phyloP scores from a whole-genome alignment of 2,329 filamentous ascomycete species.

The Teratosphaeria gauchensis region DNA sequence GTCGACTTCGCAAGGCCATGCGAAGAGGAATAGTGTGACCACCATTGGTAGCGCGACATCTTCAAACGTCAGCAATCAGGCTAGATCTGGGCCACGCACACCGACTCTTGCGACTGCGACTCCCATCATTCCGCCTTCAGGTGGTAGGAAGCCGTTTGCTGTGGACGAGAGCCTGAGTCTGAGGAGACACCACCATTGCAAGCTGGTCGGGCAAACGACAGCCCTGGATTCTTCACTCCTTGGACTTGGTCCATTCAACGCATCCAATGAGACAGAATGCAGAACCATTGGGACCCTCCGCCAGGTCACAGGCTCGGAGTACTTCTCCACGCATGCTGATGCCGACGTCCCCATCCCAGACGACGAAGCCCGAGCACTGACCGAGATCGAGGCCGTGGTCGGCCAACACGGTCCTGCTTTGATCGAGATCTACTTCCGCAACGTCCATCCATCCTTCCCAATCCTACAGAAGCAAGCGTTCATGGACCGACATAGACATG shows the following conservation, averaged over 20 bases:
- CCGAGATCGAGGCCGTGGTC: conserved; percentile 66
- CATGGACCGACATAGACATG: conserved; percentile 64
- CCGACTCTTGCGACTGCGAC: conserved; percentile 4
- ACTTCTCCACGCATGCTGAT: conserved; percentile 72
- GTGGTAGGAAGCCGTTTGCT: conserved; percentile 19
- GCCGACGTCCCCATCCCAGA: conserved; percentile 61
- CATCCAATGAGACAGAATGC: conserved; percentile 68
- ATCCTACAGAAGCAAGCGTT: conserved; percentile 76
- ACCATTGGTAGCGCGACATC: background rate
- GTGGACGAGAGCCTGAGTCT: conserved; percentile 53
- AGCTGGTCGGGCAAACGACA: conserved; percentile 74
- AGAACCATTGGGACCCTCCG: conserved; percentile 50
- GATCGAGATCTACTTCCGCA: conserved; percentile 70
- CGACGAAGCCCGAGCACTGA: conserved; percentile 57
- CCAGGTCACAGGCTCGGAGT: conserved; percentile 67
- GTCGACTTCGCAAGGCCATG: conserved; percentile 15
- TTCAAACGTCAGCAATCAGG: background rate
- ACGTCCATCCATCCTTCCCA: conserved; percentile 72
- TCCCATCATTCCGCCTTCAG: conserved; percentile 4
- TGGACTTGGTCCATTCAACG: conserved; percentile 69
- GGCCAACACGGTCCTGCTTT: conserved; percentile 66
- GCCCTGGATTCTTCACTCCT: conserved; percentile 78
- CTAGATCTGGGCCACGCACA: background rate
- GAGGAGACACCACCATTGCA: conserved; percentile 68
- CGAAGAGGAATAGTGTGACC: conserved; percentile 11